These are phyloP conservation scores for Saccharomyces eubayanus DNA, from an alignment of 805 yeast genomes.

Conservation along the genomic window DNA sequence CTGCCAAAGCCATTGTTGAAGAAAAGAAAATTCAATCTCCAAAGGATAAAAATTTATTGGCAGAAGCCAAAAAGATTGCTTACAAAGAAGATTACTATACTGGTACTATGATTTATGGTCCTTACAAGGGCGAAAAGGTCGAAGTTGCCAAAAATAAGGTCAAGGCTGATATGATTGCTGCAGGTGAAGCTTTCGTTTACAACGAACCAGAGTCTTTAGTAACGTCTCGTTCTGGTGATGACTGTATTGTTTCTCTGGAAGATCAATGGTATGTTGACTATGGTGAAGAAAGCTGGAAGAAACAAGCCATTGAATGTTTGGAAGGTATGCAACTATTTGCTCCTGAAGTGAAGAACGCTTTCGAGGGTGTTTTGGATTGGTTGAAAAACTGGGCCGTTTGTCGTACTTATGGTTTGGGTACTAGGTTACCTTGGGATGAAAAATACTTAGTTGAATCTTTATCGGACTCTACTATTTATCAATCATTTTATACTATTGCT, in stretches of 20 bases:
- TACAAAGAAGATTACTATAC: conserved; percentile 95
- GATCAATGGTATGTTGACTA: conserved; percentile 98
- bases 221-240: conserved; percentile 92
- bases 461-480: conserved; percentile 92
- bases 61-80: conserved; percentile 87
- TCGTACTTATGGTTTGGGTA: conserved; percentile 92
- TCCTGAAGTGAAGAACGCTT: conserved; percentile 80
- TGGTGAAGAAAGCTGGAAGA: conserved; percentile 89
- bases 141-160: conserved; percentile 86
- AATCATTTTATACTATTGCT: conserved; percentile 85
- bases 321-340: conserved; percentile 67
- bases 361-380: conserved; percentile 93
- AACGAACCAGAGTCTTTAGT: conserved; percentile 90
- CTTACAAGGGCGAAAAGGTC: conserved; percentile 80
- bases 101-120: conserved; percentile 74
- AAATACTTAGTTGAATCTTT: conserved; percentile 87
- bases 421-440: conserved; percentile 94
- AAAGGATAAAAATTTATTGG: conserved; percentile 78
- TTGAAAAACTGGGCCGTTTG: conserved; percentile 97
- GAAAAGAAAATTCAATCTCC: conserved; percentile 90
- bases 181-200: conserved; percentile 79
- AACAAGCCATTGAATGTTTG: conserved; percentile 71
- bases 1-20: conserved; percentile 78
- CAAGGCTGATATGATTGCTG: conserved; percentile 67
- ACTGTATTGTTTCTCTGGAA: conserved; percentile 91